These are phyloP conservation scores for Leucocoprinus birnbaumii DNA, from an alignment of 768 basidiomycete genomes.

Conservation along the genomic window DNA sequence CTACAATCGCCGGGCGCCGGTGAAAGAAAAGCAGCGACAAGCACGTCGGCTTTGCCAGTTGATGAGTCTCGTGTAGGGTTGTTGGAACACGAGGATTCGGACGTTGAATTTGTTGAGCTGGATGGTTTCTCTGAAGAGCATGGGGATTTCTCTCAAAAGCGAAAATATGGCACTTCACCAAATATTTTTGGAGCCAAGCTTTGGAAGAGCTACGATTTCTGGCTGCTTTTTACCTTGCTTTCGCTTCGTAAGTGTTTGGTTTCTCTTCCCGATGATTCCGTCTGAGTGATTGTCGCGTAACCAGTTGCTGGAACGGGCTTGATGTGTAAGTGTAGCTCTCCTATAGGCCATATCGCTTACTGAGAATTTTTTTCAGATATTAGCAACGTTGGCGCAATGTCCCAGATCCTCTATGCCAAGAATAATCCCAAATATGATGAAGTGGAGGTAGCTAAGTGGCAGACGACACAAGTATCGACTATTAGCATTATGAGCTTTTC, in stretches of 20 bases:
- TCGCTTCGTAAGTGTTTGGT: slow-evolving; percentile 47
- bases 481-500: slow-evolving; percentile 80
- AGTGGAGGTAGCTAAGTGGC: slow-evolving; percentile 67
- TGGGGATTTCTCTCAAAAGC: slow-evolving; percentile 1
- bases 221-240: slow-evolving; percentile 56
- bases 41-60: slow-evolving; percentile 9
- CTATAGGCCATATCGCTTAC: background rate
- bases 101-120: slow-evolving; percentile 1
- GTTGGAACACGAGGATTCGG: slow-evolving; percentile 19
- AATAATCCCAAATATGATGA: slow-evolving; percentile 62
- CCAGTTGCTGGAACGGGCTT: slow-evolving; percentile 73
- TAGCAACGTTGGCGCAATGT: slow-evolving; percentile 83
- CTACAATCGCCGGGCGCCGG: slow-evolving; percentile 33
- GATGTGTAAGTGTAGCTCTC: slow-evolving; percentile 59
- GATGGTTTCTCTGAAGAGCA: background rate
- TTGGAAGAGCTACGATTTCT: slow-evolving; percentile 55
- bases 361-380: slow-evolving; percentile 51
- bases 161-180: slow-evolving; percentile 26
- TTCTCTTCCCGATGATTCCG: background rate
- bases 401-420: slow-evolving; percentile 59
- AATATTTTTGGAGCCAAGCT: slow-evolving; percentile 56
- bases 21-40: slow-evolving; percentile 16
- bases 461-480: slow-evolving; percentile 81
- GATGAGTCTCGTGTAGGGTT: slow-evolving; percentile 12
- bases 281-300: background rate